Percentiles rank a stretch among this genome's conserved stretches.
These are phyloP conservation scores for Podospora anserina DNA, from an alignment of 495 filamentous ascomycete species.

Conservation along the genomic window DNA sequence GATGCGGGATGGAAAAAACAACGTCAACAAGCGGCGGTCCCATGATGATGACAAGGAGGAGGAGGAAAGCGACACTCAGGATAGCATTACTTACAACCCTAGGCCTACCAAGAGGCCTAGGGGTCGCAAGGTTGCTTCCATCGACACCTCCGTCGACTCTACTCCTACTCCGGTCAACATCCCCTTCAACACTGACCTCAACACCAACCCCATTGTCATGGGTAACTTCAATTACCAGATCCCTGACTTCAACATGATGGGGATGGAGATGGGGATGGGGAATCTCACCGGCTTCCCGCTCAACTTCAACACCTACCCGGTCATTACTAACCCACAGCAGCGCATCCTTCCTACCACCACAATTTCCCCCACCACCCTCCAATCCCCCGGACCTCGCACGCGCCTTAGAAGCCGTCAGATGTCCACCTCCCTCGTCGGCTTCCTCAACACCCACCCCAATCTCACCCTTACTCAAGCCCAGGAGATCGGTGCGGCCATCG, in stretches of 20 bases:
- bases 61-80: not conserved
- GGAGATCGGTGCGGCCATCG: conserved; percentile 7
- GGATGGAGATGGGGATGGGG: not conserved
- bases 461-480: conserved; percentile 7
- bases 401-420: conserved; percentile 15
- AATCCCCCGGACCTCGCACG: conserved; percentile 9
- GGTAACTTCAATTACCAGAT: not conserved
- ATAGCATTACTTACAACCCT: not conserved
- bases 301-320: too few species aligned
- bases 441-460: not conserved
- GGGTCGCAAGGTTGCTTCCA: not conserved
- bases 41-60: conserved; percentile 1
- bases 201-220: not conserved
- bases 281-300: not conserved
- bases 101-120: not conserved
- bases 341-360: not conserved
- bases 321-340: not conserved
- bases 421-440: not conserved
- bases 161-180: not conserved
- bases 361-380: not conserved
- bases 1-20: conserved; percentile 1
- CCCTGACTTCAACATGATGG: not conserved
- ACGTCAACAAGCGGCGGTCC: not conserved
- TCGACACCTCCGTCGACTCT: not conserved
- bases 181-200: not conserved